Evolutionary conservation across 2,329 filamentous ascomycete species (phyloP).

Genomic region (Zymoseptoria ardabiliae): DNA sequence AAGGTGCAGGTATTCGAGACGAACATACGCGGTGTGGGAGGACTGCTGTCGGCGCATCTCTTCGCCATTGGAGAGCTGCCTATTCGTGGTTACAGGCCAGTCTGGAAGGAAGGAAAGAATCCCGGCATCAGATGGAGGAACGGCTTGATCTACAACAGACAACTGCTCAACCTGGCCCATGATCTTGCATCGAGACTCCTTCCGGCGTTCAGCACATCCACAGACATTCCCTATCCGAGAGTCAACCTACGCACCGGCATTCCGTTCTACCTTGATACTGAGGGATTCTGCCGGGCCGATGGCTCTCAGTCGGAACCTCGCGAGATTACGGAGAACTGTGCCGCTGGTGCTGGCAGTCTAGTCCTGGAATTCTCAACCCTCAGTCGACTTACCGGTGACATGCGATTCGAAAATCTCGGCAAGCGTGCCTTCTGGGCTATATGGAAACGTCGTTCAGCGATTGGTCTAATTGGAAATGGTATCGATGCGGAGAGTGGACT

Average conservation of each 20-base stretch:
- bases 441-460: conserved; percentile 79
- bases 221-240: conserved; percentile 86
- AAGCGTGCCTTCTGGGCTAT: conserved; percentile 96
- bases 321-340: conserved; percentile 94
- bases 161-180: conserved; percentile 78
- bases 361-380: conserved; percentile 89
- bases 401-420: conserved; percentile 78
- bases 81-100: conserved; percentile 66
- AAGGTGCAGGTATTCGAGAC: conserved; percentile 99
- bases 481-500: conserved; percentile 85
- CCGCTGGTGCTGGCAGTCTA: conserved; percentile 89
- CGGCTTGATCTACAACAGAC: conserved; percentile 77
- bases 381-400: conserved; percentile 78
- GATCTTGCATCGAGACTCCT: conserved; percentile 78
- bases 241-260: conserved; percentile 88
- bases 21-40: conserved; percentile 86
- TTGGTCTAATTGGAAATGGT: conserved; percentile 81
- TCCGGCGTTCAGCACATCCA: conserved; percentile 85
- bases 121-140: conserved; percentile 36
- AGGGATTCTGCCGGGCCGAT: conserved; percentile 38
- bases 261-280: conserved; percentile 66
- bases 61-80: conserved; percentile 89
- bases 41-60: conserved; percentile 82
- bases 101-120: conserved; percentile 27
- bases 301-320: conserved; percentile 27